Evolutionary conservation across 1,284 basidiomycete genomes (phyloP).

Genomic region (Sanguinoderma infundibulare): DNA sequence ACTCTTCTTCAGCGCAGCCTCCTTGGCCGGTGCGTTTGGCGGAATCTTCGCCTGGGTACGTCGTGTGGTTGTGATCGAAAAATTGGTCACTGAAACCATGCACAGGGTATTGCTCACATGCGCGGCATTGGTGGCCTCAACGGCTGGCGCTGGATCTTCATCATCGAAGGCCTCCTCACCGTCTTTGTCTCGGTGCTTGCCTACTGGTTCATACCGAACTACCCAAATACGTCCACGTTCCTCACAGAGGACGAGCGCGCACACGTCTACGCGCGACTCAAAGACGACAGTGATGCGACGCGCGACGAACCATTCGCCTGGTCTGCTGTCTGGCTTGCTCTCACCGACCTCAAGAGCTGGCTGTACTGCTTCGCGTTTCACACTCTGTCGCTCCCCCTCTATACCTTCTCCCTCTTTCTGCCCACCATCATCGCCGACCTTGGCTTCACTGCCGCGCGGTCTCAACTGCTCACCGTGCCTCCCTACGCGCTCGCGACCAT

Average conservation of each 20-base stretch:
- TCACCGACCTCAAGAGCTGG: background rate
- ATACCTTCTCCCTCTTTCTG: constrained; percentile 16
- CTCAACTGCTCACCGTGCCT: background rate
- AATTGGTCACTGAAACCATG: background rate
- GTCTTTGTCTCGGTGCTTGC: constrained; percentile 39
- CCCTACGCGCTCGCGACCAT: constrained; percentile 52
- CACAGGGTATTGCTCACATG: background rate
- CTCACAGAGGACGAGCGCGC: constrained; percentile 11
- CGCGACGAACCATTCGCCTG: background rate
- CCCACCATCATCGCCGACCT: constrained; percentile 33
- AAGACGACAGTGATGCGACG: constrained; percentile 59
- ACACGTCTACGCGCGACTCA: background rate
- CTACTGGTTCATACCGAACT: constrained; percentile 43
- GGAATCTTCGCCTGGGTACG: constrained; percentile 51
- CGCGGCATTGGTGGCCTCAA: constrained; percentile 15
- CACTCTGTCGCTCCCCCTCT: constrained; percentile 9
- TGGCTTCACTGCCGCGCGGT: background rate
- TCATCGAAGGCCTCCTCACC: constrained; percentile 44
- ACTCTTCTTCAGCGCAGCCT: constrained; percentile 59
- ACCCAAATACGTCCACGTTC: constrained; percentile 36
- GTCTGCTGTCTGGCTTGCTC: background rate
- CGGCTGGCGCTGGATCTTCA: constrained; percentile 25
- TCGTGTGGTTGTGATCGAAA: background rate
- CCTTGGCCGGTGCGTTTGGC: constrained; percentile 47
- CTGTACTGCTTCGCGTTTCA: constrained; percentile 63